Conservation (phyloP, 176 grass and related monocot genomes). For the Tuctoria greenei region DNA sequence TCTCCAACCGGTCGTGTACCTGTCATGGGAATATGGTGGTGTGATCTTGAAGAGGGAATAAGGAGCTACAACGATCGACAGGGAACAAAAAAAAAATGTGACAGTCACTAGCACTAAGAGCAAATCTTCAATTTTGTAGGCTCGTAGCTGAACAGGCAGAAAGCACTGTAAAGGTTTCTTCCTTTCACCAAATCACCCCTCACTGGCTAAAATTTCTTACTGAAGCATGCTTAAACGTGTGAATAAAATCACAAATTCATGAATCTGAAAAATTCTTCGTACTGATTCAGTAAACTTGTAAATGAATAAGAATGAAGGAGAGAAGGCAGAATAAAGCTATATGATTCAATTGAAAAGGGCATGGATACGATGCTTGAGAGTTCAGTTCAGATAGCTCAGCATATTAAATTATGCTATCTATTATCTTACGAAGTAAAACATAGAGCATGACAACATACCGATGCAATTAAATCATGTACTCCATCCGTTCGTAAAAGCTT, state of each 20-base stretch:
- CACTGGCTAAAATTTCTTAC: background rate
- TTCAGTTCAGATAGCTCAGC: conserved; percentile 20
- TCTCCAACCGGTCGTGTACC: background rate
- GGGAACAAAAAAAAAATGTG: background rate
- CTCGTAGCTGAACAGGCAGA: background rate
- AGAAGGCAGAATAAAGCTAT: conserved; percentile 16
- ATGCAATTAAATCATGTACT: background rate
- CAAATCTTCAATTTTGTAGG: background rate
- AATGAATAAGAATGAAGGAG: conserved; percentile 1
- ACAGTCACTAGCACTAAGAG: background rate
- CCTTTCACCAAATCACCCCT: background rate
- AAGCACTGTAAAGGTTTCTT: background rate
- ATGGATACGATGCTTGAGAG: conserved; percentile 13
- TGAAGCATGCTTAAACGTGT: background rate
- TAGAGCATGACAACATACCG: background rate
- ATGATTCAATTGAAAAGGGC: conserved; percentile 9
- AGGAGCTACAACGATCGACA: background rate
- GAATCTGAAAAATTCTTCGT: background rate
- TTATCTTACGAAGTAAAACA: background rate
- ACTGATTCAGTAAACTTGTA: background rate
- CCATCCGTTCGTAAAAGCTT: too few relatives aligned
- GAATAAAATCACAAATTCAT: background rate
- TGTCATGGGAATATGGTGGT: conserved; percentile 9
- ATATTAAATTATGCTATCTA: background rate
- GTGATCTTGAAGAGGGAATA: conserved; percentile 10